phyloP scores from a whole-genome alignment of 1,139 yeast genomes.

The Suhomyces bribrorum region DNA sequence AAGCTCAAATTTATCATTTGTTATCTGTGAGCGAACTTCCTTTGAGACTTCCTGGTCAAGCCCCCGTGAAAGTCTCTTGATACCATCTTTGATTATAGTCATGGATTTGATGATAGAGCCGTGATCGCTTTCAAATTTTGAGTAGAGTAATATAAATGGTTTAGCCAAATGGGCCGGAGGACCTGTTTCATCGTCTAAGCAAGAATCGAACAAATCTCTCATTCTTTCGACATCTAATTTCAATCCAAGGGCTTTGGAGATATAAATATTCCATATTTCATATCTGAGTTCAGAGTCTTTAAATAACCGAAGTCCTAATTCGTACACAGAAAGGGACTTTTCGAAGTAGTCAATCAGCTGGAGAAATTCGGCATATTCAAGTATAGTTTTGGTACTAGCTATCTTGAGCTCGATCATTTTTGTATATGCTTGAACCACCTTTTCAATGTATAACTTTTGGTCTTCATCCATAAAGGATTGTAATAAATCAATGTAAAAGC shows the following conservation, averaged over 20 bases:
- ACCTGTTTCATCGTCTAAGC: conserved; percentile 26
- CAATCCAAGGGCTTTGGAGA: conserved; percentile 47
- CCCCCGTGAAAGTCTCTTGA: conserved; percentile 16
- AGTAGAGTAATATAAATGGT: conserved; percentile 55
- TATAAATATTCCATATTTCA: conserved; percentile 73
- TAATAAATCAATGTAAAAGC: conserved; percentile 68
- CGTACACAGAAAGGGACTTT: conserved; percentile 63
- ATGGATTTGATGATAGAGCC: conserved; percentile 32
- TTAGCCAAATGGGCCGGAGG: conserved; percentile 52
- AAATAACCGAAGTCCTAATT: conserved; percentile 63
- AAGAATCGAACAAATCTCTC: conserved; percentile 72
- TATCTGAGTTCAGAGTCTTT: conserved; percentile 56
- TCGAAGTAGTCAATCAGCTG: conserved; percentile 51
- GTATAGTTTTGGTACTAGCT: conserved; percentile 67
- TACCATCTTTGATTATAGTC: conserved; percentile 25
- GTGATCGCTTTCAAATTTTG: conserved; percentile 53
- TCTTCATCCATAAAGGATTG: conserved; percentile 56
- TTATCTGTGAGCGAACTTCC: conserved; percentile 16
- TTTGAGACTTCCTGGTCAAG: conserved; percentile 6
- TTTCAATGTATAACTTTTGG: conserved; percentile 20
- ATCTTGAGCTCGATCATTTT: conserved; percentile 60
- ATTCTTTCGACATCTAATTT: conserved; percentile 51
- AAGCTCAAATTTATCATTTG: conserved; percentile 26
- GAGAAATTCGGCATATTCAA: conserved; percentile 66
- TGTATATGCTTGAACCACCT: conserved; percentile 51